Conservation (phyloP, 306 rosid species). For the Quercus suber region DNA sequence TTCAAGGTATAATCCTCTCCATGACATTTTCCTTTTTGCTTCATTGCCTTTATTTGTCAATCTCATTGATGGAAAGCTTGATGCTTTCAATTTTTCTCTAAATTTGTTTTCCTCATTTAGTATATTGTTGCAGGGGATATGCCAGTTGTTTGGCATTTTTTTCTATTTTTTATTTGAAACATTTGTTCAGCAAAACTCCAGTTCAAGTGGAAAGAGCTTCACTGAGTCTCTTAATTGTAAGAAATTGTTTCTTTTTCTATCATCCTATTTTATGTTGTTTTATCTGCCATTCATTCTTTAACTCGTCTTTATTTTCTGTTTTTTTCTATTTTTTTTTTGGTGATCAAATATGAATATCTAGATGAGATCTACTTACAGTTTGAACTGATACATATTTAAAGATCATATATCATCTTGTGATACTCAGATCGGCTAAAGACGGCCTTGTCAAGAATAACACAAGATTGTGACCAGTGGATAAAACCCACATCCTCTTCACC, state of each 20-base stretch:
- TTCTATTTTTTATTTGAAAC: constrained; percentile 75
- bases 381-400: constrained; percentile 22
- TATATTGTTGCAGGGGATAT: constrained; percentile 83
- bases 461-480: constrained; percentile 91
- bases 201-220: constrained; percentile 68
- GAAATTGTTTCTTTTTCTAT: constrained; percentile 22
- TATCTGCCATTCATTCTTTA: neutral
- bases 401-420: constrained; percentile 31
- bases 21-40: constrained; percentile 12
- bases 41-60: neutral
- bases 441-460: constrained; percentile 76
- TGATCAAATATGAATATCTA: neutral
- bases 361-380: constrained; percentile 20
- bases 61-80: constrained; percentile 21
- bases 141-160: constrained; percentile 86
- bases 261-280: neutral
- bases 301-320: neutral
- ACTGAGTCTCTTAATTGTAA: constrained; percentile 65
- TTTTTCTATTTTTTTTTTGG: neutral
- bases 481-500: constrained; percentile 56
- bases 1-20: constrained; percentile 63
- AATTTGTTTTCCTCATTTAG: constrained; percentile 58
- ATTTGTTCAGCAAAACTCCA: constrained; percentile 72
- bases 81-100: constrained; percentile 27
- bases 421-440: constrained; percentile 76